Evolutionary conservation across 1,284 basidiomycete genomes (phyloP), one percentile per base, ranked within the genome.

Genomic region (Sporisorium exsertum): DNA sequence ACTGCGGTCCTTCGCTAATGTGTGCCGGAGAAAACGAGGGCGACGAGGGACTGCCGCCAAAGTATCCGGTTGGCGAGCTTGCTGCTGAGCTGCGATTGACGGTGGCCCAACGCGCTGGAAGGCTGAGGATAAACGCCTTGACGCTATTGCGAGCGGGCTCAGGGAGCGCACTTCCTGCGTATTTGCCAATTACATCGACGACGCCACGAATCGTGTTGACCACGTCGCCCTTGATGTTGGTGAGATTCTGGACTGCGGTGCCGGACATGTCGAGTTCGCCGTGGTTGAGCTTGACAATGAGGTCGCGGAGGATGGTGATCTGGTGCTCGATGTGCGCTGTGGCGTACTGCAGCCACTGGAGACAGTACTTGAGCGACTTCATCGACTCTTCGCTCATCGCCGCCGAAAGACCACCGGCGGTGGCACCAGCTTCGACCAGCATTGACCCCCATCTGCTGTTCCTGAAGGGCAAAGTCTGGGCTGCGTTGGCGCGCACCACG

Each of bases 321-420:
- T 95, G 94, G 9, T 91, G 90, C 81, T 95, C 93, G 78, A 95
- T 94, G 77, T 93, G 93, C 2, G 89, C 88, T 1, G 93, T 95
- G 10, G 94, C 94, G 81, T 93, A 95, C 92, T 83, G 81, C n/a
- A 96, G 87, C 93, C 93, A 95, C 66, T 93, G 91, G 37, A 95
- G 86, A 86, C 93, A 94, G 83, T 94, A 95, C 84, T 92, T 91
- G 54, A 96, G 86, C 58, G 91, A 89, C 71, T 92, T 89, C 92
- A 95, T 93, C 82, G 91, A 94, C 86, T 95, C 94, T 76, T 94
- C 93, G 84, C 93, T 94, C 59, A 95, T 88, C 3, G 94, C 94
- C 0, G 93, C 93, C 63, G 93, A 90, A 33, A 96, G 88, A 0
- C 94, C 94, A 42, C 87, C 84, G 4, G 86, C 86, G 0, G 86